phyloP scores from a whole-genome alignment of 2,329 filamentous ascomycete species.

The Talaromyces sp. region DNA sequence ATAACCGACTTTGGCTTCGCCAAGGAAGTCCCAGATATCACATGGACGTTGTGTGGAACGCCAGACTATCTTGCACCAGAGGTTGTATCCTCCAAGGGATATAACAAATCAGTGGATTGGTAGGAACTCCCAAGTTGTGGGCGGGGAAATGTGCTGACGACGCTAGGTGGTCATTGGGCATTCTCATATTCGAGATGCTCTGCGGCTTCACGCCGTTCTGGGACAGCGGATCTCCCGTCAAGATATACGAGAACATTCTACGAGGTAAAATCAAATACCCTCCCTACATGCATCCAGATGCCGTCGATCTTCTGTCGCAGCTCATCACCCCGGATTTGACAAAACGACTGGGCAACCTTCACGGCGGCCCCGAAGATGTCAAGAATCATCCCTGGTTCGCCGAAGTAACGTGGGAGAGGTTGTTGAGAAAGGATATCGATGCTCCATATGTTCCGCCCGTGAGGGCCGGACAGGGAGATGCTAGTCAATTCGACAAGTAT shows the following conservation, averaged over 20 bases:
- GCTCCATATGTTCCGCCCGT: slow-evolving; percentile 96
- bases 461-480: slow-evolving; percentile 87
- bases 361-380: slow-evolving; percentile 84
- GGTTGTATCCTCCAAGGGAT: slow-evolving; percentile 98
- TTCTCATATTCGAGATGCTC: slow-evolving; percentile 98
- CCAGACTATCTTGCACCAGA: slow-evolving; percentile 97
- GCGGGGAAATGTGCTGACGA: neutral
- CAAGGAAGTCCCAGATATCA: slow-evolving; percentile 97
- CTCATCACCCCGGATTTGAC: slow-evolving; percentile 94
- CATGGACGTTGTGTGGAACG: slow-evolving; percentile 96
- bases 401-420: slow-evolving; percentile 94
- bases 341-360: slow-evolving; percentile 90
- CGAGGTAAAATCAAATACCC: slow-evolving; percentile 96
- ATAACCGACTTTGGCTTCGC: slow-evolving; percentile 99
- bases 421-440: slow-evolving; percentile 95
- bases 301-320: slow-evolving; percentile 85
- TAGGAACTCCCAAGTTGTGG: slow-evolving; percentile 47
- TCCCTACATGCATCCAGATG: slow-evolving; percentile 89
- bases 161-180: slow-evolving; percentile 91
- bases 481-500: slow-evolving; percentile 97
- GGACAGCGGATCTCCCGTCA: slow-evolving; percentile 96
- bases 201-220: slow-evolving; percentile 99
- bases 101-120: slow-evolving; percentile 99
- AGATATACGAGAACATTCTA: slow-evolving; percentile 99
- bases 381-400: slow-evolving; percentile 96